Percentiles rank a stretch among this genome's conserved stretches.
Evolutionary conservation across 2,329 filamentous ascomycete species (phyloP).

Genomic region (Calonectria crousiana): DNA sequence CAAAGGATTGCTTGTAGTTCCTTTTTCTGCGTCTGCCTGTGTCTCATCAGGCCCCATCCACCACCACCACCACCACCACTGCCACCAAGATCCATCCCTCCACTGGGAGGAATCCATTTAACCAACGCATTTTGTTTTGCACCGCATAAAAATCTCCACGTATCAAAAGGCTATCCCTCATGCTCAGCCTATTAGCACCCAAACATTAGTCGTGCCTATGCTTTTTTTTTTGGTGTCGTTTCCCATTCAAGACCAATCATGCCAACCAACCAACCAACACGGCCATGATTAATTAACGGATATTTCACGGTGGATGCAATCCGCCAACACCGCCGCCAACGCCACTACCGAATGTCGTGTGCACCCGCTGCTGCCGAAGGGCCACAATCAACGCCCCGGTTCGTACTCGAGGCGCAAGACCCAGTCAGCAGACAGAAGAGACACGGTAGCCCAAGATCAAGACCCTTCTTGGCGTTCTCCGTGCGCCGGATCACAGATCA

Average conservation of each 20-base stretch:
- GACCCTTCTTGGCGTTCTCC: not conserved
- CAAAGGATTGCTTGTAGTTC: not conserved
- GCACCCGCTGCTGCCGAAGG: not conserved
- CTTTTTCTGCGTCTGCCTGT: not conserved
- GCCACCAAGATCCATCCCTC: not conserved
- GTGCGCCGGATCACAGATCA: not conserved
- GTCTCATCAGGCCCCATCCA: not conserved
- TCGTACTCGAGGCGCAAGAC: not conserved
- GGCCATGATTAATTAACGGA: not conserved
- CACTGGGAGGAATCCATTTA: not conserved
- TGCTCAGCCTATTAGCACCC: not conserved
- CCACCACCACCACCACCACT: not conserved
- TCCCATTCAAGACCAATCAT: not conserved
- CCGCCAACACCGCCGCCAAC: not conserved
- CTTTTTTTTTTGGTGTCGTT: not conserved
- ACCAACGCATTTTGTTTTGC: not conserved
- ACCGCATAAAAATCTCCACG: conserved; percentile 1
- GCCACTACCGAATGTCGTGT: not conserved
- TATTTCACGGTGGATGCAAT: not conserved
- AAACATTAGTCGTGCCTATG: not conserved
- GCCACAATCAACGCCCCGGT: not conserved
- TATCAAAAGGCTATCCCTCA: not conserved
- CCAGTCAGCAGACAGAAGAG: not conserved
- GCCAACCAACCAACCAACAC: not conserved
- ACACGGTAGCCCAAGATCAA: not conserved